Evolutionary conservation across 2,329 filamentous ascomycete genomes (phyloP), one percentile per base, ranked within the genome.

Genomic region (Macrophomina tecta): DNA sequence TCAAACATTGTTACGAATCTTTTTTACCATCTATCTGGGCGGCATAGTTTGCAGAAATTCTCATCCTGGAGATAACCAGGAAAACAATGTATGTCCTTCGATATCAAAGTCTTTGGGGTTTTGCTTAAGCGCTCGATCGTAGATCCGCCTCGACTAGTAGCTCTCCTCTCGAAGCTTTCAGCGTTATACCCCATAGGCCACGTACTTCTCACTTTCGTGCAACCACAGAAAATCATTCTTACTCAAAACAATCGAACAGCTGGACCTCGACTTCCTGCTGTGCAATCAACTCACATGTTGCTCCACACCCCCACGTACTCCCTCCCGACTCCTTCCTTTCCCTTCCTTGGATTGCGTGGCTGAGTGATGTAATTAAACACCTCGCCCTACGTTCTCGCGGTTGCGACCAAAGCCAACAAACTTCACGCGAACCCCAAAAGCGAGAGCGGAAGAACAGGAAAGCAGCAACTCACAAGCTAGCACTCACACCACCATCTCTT

Each of bases 1-100:
- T 38, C 16, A n/a, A 62, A 62, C 6, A 62, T 49, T 38, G 45
- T 62, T 62, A 62, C 58, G 58, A 62, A 48, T 49, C n/a, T 38
- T 62, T 23, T 62, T 49, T 36, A 38, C 11, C n/a, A 23, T 28
- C 18, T 42, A 34, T 12, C 14, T 40, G 32, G 58, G 58, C 46
- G 58, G 45, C 45, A 49, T 49, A 30, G n/a, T 62, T 48, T 49
- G 42, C 42, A 49, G 28, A 48, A 12, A 28, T 23, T 28, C 36
- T 36, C 12, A 23, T n/a, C 32, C 34, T 62, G 45, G 6, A 36
- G 38, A 38, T 62, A 62, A 40, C 16, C 46, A 40, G 32, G 58
- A 62, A 62, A 62, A 30, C 58, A 62, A 62, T 32, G 16, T 46
- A 46, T 46, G 11, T 9, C 42, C 9, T 62, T n/a, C 14, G 46